Evolutionary conservation across 2,329 filamentous ascomycete species (phyloP).

Genomic region (Tolypocladium pustulatum): DNA sequence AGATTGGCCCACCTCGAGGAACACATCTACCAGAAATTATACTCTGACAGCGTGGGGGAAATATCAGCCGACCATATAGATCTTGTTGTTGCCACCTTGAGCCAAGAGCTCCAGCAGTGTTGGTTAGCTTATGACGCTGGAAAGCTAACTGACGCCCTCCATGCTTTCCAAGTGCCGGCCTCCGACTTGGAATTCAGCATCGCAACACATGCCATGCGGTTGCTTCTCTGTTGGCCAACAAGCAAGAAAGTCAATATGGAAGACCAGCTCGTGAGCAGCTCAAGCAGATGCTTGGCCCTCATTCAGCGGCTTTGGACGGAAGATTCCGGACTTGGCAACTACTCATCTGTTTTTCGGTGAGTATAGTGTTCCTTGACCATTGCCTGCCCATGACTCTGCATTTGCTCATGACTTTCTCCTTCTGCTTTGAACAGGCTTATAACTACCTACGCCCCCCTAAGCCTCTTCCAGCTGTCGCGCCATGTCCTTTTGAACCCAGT

Average conservation of each 20-base stretch:
- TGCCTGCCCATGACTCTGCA: not conserved
- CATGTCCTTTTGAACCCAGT: not conserved
- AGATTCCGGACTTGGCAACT: not conserved
- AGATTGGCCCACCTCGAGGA: not conserved
- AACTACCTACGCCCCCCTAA: not conserved
- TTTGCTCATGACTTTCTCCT: not conserved
- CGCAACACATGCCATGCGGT: not conserved
- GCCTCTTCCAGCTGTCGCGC: not conserved
- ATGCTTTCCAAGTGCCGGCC: not conserved
- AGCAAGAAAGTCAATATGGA: not conserved
- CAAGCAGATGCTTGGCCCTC: not conserved
- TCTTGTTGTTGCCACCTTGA: not conserved
- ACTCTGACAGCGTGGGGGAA: not conserved
- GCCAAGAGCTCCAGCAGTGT: not conserved
- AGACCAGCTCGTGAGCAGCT: not conserved
- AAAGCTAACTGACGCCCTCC: not conserved
- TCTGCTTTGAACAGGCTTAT: not conserved
- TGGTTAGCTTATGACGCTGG: not conserved
- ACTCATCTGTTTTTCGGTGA: not conserved
- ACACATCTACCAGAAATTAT: not conserved
- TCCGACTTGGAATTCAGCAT: not conserved
- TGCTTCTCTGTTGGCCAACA: not conserved
- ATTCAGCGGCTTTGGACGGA: not conserved
- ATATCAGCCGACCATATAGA: not conserved
- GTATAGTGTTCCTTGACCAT: not conserved